These are phyloP conservation scores for Pichia cephalocereana DNA, from an alignment of 805 yeast genomes.

Conservation along the genomic window DNA sequence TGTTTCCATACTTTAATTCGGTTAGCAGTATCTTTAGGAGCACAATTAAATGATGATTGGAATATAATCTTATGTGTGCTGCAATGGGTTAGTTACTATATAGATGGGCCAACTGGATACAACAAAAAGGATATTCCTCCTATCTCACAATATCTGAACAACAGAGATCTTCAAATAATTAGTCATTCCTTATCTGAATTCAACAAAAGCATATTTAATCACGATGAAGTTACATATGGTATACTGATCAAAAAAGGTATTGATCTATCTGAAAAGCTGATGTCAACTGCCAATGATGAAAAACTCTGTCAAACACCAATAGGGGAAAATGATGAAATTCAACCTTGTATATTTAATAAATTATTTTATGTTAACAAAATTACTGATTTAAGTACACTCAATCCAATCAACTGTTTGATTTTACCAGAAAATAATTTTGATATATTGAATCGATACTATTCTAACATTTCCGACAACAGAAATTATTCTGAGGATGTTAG, in stretches of 20 bases:
- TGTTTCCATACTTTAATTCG: conserved; percentile 74
- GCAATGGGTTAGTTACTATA: conserved; percentile 69
- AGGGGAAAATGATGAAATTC: conserved; percentile 10
- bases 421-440: conserved; percentile 39
- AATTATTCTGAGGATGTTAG: conserved; percentile 35
- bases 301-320: conserved; percentile 16
- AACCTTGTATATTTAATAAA: conserved; percentile 45
- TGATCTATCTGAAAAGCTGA: conserved; percentile 29
- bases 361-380: conserved; percentile 46
- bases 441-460: conserved; percentile 36
- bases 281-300: conserved; percentile 3
- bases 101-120: conserved; percentile 50
- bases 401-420: conserved; percentile 42
- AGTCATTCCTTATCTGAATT: conserved; percentile 52
- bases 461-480: conserved; percentile 37
- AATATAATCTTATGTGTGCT: conserved; percentile 46
- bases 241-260: conserved; percentile 41
- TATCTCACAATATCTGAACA: conserved; percentile 31
- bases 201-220: conserved; percentile 50
- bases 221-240: conserved; percentile 40
- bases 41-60: conserved; percentile 66
- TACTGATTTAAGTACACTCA: conserved; percentile 41
- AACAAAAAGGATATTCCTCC: conserved; percentile 35
- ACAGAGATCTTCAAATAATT: conserved; percentile 41
- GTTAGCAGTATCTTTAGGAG: conserved; percentile 74